Percentiles rank a stretch among this genome's conserved stretches.
These are phyloP conservation scores for Penicillium chermesinum DNA, from an alignment of 495 filamentous ascomycete species.

Conservation along the genomic window DNA sequence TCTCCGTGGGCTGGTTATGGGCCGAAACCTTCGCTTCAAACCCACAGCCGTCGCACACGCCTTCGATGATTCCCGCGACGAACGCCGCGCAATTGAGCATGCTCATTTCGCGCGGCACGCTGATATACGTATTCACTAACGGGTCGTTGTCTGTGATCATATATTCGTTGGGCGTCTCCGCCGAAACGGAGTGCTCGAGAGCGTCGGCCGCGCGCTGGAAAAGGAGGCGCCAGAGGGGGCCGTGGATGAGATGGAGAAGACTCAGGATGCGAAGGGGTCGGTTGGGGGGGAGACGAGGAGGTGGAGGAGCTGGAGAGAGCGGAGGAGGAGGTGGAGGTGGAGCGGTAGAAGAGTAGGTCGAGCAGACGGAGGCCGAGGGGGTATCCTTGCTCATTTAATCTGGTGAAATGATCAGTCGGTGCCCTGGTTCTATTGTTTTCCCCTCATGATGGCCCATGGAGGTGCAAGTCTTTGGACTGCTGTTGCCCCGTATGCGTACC, in stretches of 20 bases:
- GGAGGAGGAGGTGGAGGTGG: conserved; percentile 61
- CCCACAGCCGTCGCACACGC: conserved; percentile 85
- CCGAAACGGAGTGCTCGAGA: conserved; percentile 80
- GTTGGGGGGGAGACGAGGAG: conserved; percentile 57
- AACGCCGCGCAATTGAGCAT: conserved; percentile 95
- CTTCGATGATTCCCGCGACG: conserved; percentile 93
- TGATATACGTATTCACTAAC: conserved; percentile 87
- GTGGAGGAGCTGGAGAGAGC: conserved; percentile 75
- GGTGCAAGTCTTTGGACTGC: no score
- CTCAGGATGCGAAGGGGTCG: conserved; percentile 84
- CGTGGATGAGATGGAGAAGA: conserved; percentile 90
- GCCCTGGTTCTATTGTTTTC: neutral
- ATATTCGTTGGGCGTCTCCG: conserved; percentile 83
- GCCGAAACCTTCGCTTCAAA: conserved; percentile 88
- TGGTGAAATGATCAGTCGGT: conserved; percentile 24
- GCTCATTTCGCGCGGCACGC: conserved; percentile 88
- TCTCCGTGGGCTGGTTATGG: conserved; percentile 74
- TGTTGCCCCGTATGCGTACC: conserved; percentile 43
- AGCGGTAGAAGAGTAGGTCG: conserved; percentile 79
- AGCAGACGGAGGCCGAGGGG: conserved; percentile 90
- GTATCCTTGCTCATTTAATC: conserved; percentile 92
- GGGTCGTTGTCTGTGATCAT: conserved; percentile 99
- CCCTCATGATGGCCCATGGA: no score
- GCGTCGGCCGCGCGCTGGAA: conserved; percentile 86
- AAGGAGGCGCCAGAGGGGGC: conserved; percentile 83